Percentiles rank a stretch among this genome's conserved stretches.
Evolutionary conservation across 2,329 filamentous ascomycete species (phyloP).

Genomic region (Ophiosphaerella herpotricha): DNA sequence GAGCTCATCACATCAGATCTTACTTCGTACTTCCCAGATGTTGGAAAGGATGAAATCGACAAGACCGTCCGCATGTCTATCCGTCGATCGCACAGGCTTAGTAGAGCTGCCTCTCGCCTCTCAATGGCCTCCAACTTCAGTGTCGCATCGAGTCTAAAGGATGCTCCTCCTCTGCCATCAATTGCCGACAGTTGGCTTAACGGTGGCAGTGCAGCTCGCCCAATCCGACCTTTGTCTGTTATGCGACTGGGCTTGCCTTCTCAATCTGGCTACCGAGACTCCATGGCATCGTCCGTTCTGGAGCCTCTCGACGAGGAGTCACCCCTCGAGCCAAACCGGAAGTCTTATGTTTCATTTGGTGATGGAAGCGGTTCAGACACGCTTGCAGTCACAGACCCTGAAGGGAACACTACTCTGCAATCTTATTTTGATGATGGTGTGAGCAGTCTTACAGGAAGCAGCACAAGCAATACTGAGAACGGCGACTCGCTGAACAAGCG

Average conservation of each 20-base stretch:
- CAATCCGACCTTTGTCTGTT: conserved; percentile 64
- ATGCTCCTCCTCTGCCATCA: conserved; percentile 92
- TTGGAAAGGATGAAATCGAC: conserved; percentile 92
- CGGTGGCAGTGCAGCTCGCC: conserved; percentile 53
- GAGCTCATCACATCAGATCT: conserved; percentile 97
- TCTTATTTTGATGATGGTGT: conserved; percentile 86
- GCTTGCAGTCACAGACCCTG: conserved; percentile 76
- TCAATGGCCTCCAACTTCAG: conserved; percentile 94
- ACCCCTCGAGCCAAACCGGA: conserved; percentile 81
- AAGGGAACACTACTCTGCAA: conserved; percentile 68
- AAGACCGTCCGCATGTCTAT: conserved; percentile 92
- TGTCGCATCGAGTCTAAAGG: conserved; percentile 86
- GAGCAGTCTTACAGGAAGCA: conserved; percentile 73
- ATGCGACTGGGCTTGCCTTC: conserved; percentile 61
- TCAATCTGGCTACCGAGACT: conserved; percentile 76
- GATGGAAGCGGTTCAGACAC: conserved; percentile 72
- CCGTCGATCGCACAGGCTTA: conserved; percentile 85
- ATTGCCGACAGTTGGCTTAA: conserved; percentile 93
- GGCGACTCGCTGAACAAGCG: conserved; percentile 77
- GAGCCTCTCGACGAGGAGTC: conserved; percentile 92
- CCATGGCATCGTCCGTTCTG: conserved; percentile 83
- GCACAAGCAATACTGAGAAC: conserved; percentile 60
- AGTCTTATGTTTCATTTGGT: conserved; percentile 90
- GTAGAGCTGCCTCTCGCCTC: conserved; percentile 88
- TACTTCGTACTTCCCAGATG: conserved; percentile 95